phyloP scores from a whole-genome alignment of 495 filamentous ascomycete species.

The Podospora anserina region DNA sequence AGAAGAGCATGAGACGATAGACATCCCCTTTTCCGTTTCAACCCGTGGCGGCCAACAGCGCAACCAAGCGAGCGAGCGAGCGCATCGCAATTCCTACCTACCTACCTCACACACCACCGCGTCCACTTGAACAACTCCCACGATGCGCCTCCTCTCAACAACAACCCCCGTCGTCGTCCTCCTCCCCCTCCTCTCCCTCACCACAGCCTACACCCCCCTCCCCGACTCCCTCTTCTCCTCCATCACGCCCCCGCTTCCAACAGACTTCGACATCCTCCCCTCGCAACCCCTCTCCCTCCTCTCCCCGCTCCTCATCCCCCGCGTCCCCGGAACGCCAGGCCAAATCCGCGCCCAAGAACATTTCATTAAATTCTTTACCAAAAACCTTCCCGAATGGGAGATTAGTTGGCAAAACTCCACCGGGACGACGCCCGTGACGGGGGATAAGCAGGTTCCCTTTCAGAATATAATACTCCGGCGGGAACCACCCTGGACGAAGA shows the following conservation, averaged over 20 bases:
- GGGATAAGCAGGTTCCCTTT: conserved; percentile 68
- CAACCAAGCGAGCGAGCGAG: too few species aligned
- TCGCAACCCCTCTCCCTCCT: conserved; percentile 55
- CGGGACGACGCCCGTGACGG: conserved; percentile 63
- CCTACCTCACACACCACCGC: not conserved
- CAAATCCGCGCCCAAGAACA: conserved; percentile 67
- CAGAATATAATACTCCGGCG: conserved; percentile 74
- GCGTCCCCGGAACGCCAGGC: conserved; percentile 77
- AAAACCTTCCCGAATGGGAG: conserved; percentile 68
- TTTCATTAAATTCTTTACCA: conserved; percentile 70
- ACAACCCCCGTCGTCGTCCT: conserved; percentile 12
- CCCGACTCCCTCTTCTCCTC: conserved; percentile 64
- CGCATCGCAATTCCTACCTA: not conserved
- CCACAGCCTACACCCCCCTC: conserved; percentile 62
- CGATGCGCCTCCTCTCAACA: conserved; percentile 6
- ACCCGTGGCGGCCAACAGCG: too few species aligned
- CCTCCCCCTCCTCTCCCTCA: conserved; percentile 21
- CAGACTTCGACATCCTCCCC: conserved; percentile 69
- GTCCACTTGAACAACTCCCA: not conserved
- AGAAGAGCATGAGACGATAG: not conserved
- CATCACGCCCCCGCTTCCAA: conserved; percentile 55
- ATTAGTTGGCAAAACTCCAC: conserved; percentile 82
- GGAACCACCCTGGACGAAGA: conserved; percentile 72
- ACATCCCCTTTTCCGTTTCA: not conserved
- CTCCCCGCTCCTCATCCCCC: conserved; percentile 74